Evolutionary conservation across 192 early-diverging fungal species (phyloP).

Genomic region (Lunasporangiospora selenospora): DNA sequence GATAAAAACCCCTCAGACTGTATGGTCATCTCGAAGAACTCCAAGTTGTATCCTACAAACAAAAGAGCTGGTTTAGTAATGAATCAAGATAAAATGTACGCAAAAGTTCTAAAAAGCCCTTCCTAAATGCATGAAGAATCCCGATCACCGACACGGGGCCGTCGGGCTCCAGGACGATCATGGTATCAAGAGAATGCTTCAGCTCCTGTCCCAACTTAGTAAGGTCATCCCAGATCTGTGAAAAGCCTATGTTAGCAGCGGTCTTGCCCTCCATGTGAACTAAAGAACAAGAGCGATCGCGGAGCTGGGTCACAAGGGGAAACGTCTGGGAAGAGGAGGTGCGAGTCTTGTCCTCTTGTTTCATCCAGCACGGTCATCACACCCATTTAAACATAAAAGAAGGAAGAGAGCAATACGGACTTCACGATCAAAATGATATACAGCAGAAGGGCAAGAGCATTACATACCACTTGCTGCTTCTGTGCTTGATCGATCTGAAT

Average conservation of each 20-base stretch:
- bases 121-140: slow-evolving; percentile 10
- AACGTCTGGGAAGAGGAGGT: slow-evolving; percentile 27
- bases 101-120: slow-evolving; percentile 1
- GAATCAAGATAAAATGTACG: slow-evolving; percentile 13
- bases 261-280: slow-evolving; percentile 26
- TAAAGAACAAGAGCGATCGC: slow-evolving; percentile 19
- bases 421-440: slow-evolving; percentile 23
- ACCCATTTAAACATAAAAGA: slow-evolving; percentile 20
- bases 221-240: slow-evolving; percentile 31
- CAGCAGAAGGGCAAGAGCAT: slow-evolving; percentile 17
- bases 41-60: slow-evolving; percentile 17
- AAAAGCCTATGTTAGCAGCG: slow-evolving; percentile 9
- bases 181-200: slow-evolving; percentile 13
- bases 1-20: slow-evolving; percentile 15
- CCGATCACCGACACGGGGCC: slow-evolving; percentile 22
- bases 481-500: slow-evolving; percentile 27
- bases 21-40: slow-evolving; percentile 10
- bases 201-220: slow-evolving; percentile 23
- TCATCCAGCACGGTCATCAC: slow-evolving; percentile 22
- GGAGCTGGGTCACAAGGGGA: slow-evolving; percentile 22
- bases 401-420: slow-evolving; percentile 15
- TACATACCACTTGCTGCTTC: slow-evolving; percentile 24
- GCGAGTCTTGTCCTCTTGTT: slow-evolving; percentile 25
- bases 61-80: slow-evolving; percentile 12
- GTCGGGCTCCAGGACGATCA: slow-evolving; percentile 7